Percentiles rank a stretch among this genome's conserved stretches.
phyloP scores from a whole-genome alignment of 2,329 filamentous ascomycete species.

The Anisogramma anomala region DNA sequence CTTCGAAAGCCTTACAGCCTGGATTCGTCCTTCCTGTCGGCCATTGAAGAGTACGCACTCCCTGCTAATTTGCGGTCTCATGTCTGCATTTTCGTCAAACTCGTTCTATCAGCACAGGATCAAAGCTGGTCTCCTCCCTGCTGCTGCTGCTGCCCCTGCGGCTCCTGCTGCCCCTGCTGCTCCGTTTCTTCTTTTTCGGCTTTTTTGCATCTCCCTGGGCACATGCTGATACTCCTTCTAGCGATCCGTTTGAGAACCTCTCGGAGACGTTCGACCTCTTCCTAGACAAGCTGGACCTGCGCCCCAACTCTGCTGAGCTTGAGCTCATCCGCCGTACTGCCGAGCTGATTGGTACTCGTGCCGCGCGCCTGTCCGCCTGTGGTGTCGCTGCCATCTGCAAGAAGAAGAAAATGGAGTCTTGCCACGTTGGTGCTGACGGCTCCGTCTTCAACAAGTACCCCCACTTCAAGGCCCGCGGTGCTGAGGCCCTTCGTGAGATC shows the following conservation, averaged over 20 bases:
- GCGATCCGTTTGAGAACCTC: conserved; percentile 91
- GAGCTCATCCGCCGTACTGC: conserved; percentile 81
- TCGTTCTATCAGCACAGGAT: not conserved
- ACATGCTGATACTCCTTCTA: conserved; percentile 22
- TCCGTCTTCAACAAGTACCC: conserved; percentile 99
- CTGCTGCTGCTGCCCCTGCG: conserved; percentile 15
- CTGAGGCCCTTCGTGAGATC: conserved; percentile 83
- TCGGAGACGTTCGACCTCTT: conserved; percentile 80
- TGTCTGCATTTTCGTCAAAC: not conserved
- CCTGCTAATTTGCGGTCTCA: not conserved
- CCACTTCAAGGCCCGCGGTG: conserved; percentile 89
- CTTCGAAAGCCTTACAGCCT: conserved; percentile 80
- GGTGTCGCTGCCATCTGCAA: conserved; percentile 93
- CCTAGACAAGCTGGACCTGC: conserved; percentile 60
- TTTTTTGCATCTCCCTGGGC: not conserved
- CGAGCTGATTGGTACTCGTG: conserved; percentile 88
- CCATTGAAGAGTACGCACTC: conserved; percentile 68
- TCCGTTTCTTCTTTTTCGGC: not conserved
- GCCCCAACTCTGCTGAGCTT: conserved; percentile 63
- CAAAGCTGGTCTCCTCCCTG: not conserved
- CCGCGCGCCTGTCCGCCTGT: conserved; percentile 83
- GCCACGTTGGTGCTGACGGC: conserved; percentile 92
- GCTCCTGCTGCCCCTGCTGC: not conserved
- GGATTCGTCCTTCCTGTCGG: conserved; percentile 85
- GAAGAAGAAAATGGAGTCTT: conserved; percentile 81